Evolutionary conservation across 179 eudicot species (phyloP), one percentile per base, ranked within the genome.

Genomic region (Amaranthus tricolor): DNA sequence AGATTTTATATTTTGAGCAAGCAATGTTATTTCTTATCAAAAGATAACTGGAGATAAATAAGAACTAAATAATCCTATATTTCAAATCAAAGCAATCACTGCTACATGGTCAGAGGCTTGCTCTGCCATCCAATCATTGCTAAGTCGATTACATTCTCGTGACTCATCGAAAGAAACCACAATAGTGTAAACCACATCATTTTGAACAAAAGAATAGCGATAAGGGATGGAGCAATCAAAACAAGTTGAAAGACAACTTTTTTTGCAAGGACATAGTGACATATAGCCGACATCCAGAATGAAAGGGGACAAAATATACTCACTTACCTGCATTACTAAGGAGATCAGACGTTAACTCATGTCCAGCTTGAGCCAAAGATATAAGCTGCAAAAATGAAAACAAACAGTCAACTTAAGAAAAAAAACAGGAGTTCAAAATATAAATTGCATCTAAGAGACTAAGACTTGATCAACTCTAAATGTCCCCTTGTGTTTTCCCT

Each of bases 281-380:
- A 24, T 75, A 16, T 47, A 8, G 59, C 6, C 45, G 24, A 65
- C 63, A 43, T 14, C 44, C 65, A 31, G 13, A 17, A 72, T 21
- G 6, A 52, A 53, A 66, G 13, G n/a, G 13, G 21, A 40, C 19
- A 16, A 59, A 45, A 17, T 7, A 64, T 68, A 6, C 6, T 59
- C 15, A 70, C 83, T 75, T 83, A 85, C 97, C 90, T 76, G 79
- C 82, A 71, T 62, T 76, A 77, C 81, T 78, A 11, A 93, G 86
- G 73, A 90, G 77, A 76, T 87, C 91, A 16, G 85, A 77, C 56
- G 82, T 85, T 53, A 93, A 64, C 77, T 88, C 89, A 77, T 80
- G 79, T 73, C 99, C 99, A 45, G 82, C 90, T 92, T 94, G 97
- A 71, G 94, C 98, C 62, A 90, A 74, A 47, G 97, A 85, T 51